These are phyloP conservation scores for Reticulomyxa filosa DNA, from an alignment of 78 protist species.

Conservation along the genomic window DNA sequence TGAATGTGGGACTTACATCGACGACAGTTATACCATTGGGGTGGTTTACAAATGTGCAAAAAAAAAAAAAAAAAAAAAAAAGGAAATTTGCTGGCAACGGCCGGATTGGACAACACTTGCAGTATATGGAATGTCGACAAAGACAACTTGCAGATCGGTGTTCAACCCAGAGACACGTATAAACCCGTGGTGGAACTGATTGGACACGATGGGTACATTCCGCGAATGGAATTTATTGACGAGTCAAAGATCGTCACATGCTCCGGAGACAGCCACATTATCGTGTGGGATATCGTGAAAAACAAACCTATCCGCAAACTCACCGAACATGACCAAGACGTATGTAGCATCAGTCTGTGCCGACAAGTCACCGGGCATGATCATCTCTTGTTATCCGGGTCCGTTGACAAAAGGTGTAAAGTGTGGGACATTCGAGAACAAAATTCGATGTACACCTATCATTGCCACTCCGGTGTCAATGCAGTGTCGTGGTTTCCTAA, in stretches of 20 bases:
- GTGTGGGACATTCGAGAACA: conserved; percentile 70
- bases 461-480: no score
- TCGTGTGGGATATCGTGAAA: conserved; percentile 75
- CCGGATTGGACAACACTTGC: no score
- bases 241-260: conserved; percentile 49
- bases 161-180: no score
- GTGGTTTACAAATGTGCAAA: no score
- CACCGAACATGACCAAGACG: conserved; percentile 70
- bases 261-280: conserved; percentile 65
- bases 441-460: no score
- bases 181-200: no score
- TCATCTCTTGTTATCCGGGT: conserved; percentile 63
- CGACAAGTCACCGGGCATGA: background rate
- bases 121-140: no score
- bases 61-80: no score
- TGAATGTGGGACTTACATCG: no score
- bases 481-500: conserved; percentile 51
- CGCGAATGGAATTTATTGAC: conserved; percentile 72
- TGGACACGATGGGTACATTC: conserved; percentile 47
- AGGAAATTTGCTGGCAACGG: no score
- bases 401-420: conserved; percentile 62
- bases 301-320: conserved; percentile 32
- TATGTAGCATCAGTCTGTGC: conserved; percentile 42
- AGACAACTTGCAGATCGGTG: no score
- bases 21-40: no score